Conservation (phyloP, 2,329 filamentous ascomycete genomes). For the Nigrospora oryzae region DNA sequence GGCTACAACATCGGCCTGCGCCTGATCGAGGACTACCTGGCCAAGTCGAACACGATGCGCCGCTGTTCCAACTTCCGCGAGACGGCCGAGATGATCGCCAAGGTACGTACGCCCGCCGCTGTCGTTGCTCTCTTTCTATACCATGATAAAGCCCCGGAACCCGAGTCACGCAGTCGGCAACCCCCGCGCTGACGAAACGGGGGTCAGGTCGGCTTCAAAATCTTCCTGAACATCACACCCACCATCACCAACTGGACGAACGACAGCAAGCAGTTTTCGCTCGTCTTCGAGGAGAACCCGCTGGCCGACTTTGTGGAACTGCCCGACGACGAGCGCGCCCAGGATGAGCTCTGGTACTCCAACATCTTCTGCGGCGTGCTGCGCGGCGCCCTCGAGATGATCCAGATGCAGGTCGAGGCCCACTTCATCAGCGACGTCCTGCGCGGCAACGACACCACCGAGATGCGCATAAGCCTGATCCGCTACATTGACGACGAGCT, state of each 20-base stretch:
- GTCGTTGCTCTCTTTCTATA: background rate
- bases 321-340: conserved; percentile 88
- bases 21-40: conserved; percentile 93
- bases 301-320: conserved; percentile 95
- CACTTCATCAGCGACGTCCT: conserved; percentile 93
- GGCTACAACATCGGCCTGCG: conserved; percentile 96
- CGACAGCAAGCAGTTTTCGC: conserved; percentile 92
- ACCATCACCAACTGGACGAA: conserved; percentile 91
- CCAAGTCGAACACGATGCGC: conserved; percentile 84
- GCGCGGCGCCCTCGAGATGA: conserved; percentile 90
- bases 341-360: conserved; percentile 97
- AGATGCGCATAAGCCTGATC: conserved; percentile 89
- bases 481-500: conserved; percentile 97
- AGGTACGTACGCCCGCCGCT: conserved; percentile 41
- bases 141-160: too few relatives aligned
- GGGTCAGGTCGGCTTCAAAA: conserved; percentile 87
- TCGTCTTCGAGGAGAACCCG: conserved; percentile 95
- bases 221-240: conserved; percentile 94
- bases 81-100: conserved; percentile 93
- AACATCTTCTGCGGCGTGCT: conserved; percentile 94
- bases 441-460: conserved; percentile 88
- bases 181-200: too few relatives aligned
- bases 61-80: conserved; percentile 89
- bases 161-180: too few relatives aligned
- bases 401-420: conserved; percentile 97